Evolutionary conservation across 2,329 filamentous ascomycete species (phyloP).

Genomic region (Paraconiothyrium sp.): DNA sequence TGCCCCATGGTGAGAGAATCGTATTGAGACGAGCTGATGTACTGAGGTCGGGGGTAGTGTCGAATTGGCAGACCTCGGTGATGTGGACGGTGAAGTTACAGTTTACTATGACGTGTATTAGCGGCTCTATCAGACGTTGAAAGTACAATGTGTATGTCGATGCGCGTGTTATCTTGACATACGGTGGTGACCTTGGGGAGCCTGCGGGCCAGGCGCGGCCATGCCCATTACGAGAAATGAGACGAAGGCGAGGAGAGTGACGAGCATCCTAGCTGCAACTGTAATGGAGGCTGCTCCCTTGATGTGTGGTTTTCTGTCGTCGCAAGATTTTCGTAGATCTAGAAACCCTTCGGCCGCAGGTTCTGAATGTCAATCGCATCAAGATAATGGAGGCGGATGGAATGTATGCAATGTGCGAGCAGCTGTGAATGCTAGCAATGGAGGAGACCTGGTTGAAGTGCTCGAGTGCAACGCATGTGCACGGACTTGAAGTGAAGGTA

Average conservation of each 20-base stretch:
- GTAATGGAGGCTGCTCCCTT: background rate
- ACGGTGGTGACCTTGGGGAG: background rate
- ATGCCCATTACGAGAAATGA: background rate
- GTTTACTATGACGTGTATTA: background rate
- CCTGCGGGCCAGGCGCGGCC: background rate
- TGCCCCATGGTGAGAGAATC: background rate
- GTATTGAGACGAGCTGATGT: background rate
- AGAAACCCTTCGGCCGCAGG: background rate
- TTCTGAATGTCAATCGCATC: background rate
- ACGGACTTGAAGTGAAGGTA: background rate
- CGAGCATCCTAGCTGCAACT: background rate
- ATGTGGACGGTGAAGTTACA: slow-evolving; percentile 9
- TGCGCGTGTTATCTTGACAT: background rate
- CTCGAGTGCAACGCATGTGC: background rate
- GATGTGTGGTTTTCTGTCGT: background rate
- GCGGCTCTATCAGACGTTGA: background rate
- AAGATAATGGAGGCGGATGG: background rate
- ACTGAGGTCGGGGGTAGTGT: background rate
- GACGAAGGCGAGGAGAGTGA: background rate
- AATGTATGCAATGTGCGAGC: background rate
- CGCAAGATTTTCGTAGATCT: background rate
- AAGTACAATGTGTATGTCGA: background rate
- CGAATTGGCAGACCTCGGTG: slow-evolving; percentile 5
- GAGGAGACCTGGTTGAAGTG: background rate
- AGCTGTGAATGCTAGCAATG: background rate